Base-by-base conservation (phyloP, 2,329 filamentous ascomycete species). In the Clarireedia homoeocarpa region DNA sequence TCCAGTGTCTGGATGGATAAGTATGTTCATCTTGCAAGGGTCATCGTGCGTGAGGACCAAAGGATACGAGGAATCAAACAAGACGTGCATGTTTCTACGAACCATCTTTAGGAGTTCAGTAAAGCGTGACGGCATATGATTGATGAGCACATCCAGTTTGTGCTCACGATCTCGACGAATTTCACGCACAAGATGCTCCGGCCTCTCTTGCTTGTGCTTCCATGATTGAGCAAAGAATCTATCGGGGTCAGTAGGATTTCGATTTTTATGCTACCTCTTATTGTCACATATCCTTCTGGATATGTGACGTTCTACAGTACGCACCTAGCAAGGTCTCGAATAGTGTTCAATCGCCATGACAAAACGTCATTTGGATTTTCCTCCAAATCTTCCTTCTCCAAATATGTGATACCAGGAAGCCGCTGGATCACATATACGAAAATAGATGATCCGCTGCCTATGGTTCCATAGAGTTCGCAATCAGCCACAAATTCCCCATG, bases 1-100 rank as follows among this genome's bases (percentile, higher is more conserved):
- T 62, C 67, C 49, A 20, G 49, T 51, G 15, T 39, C 36, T 4
- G 49, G 49, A 34, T 51, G 20, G 20, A 51, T 34, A 23, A 51
- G 49, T 24, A 51, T 38, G 36, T 42, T 51, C 34, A 51, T 40
- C 34, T 51, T 36, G 34, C 34, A 40, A 9, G 40, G 34, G 6
- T 49, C 47, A 7, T 40, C 38, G 39, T 53, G 51, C 20, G 51
- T 47, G 23, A 53, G 51, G 24, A 47, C 42, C 12, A 39, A 23
- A 38, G 51, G 51, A 46, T 46, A 53, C 12, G 36, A 15, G 17
- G 42, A 14, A 39, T 24, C 42, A 24, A 53, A 53, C 23, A 53
- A 39, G 1, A 17, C 24, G 30, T 15, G 2, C 24, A 53, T 24
- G 9, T 47, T 30, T 39, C 20, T 34, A 17, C 38, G 38, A 53